Conservation (phyloP, 495 filamentous ascomycete species). For the Podospora tetraspora region DNA sequence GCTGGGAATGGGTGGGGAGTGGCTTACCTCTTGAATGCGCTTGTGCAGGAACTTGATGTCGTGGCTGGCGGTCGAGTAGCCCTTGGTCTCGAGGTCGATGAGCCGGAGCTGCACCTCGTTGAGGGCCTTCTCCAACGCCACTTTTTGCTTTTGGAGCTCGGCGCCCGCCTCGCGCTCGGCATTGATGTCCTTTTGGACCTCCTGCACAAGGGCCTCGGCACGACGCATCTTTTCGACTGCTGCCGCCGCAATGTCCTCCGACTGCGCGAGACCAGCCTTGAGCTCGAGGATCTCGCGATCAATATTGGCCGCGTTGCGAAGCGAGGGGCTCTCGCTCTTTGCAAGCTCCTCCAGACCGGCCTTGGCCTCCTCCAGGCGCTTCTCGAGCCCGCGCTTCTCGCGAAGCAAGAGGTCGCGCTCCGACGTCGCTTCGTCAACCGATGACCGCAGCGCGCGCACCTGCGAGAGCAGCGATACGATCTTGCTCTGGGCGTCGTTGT, state of each 20-base stretch:
- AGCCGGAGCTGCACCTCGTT: conserved; percentile 88
- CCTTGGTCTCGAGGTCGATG: conserved; percentile 94
- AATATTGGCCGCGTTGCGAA: conserved; percentile 85
- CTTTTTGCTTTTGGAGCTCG: conserved; percentile 87
- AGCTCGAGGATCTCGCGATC: conserved; percentile 88
- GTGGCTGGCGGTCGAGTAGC: conserved; percentile 86
- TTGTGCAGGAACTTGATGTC: conserved; percentile 94
- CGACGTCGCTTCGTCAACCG: conserved; percentile 76
- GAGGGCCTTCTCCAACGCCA: conserved; percentile 77
- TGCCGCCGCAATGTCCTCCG: conserved; percentile 87
- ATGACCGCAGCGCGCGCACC: conserved; percentile 75
- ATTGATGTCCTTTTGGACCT: conserved; percentile 94
- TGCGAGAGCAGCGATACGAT: conserved; percentile 89
- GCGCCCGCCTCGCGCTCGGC: conserved; percentile 79
- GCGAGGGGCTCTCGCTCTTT: conserved; percentile 78
- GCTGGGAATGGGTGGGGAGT: neutral
- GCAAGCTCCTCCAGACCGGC: conserved; percentile 88
- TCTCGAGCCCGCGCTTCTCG: conserved; percentile 86
- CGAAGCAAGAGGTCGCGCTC: conserved; percentile 81
- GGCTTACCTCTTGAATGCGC: conserved; percentile 85
- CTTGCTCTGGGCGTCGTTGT: conserved; percentile 91
- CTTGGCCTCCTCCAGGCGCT: conserved; percentile 80
- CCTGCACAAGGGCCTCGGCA: conserved; percentile 78
- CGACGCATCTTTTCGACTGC: conserved; percentile 98
- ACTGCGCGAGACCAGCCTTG: conserved; percentile 82